A percentile compares a stretch with the other conserved stretches of the same genome.
Evolutionary conservation across 2,329 filamentous ascomycete genomes (phyloP).

Genomic region (Diplodia mutila): DNA sequence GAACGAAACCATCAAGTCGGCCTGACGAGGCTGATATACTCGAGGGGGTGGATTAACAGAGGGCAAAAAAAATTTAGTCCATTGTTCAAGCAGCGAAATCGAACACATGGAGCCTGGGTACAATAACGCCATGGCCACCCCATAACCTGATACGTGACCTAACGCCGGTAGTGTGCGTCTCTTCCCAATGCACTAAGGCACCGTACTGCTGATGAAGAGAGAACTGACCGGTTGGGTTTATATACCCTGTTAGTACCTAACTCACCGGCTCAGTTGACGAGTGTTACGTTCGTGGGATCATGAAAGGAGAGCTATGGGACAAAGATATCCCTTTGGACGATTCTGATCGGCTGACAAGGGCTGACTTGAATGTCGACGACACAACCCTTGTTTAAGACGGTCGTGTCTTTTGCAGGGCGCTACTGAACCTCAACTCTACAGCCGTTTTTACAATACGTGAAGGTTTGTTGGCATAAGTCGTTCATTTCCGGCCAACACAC

Average conservation of each 20-base stretch:
- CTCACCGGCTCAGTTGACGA: no score
- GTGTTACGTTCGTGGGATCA: background rate
- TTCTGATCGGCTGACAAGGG: background rate
- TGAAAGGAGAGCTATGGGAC: background rate
- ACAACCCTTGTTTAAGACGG: background rate
- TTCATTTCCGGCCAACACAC: background rate
- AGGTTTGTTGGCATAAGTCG: background rate
- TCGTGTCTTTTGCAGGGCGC: background rate
- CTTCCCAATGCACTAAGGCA: no score
- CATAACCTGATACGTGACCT: no score
- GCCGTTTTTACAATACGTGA: background rate
- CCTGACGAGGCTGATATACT: background rate
- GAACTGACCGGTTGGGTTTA: no score
- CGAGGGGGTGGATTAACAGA: no score
- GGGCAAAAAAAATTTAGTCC: no score
- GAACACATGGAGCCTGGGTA: no score
- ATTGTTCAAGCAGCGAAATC: no score
- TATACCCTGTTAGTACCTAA: no score
- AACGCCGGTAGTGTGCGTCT: no score
- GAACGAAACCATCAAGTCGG: background rate
- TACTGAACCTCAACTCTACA: background rate
- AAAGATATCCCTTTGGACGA: background rate
- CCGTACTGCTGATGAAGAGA: no score
- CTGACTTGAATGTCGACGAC: background rate
- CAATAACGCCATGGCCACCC: no score